Conservation (phyloP, 106 monocot genomes). For the Allium cepa region DNA sequence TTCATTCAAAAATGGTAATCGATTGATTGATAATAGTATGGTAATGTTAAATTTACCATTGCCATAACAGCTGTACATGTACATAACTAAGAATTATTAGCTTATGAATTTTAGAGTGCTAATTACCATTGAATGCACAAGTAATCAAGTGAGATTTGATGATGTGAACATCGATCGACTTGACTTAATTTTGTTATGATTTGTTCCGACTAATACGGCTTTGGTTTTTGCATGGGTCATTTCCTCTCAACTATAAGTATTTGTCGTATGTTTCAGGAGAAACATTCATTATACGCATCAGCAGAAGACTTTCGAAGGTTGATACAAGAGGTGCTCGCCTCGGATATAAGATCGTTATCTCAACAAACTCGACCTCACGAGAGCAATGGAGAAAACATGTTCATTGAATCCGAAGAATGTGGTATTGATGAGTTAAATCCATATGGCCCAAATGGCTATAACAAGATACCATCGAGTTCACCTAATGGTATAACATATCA, state of each 20-base stretch:
- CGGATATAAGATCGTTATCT: conserved; percentile 86
- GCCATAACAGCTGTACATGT: no score
- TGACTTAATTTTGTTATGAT: background rate
- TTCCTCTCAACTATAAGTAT: background rate
- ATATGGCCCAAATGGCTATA: background rate
- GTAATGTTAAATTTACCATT: no score
- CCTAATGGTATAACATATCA: conserved; percentile 39
- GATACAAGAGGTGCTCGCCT: conserved; percentile 73
- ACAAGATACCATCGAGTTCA: background rate
- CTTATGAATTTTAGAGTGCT: no score
- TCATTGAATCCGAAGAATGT: background rate
- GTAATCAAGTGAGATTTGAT: no score
- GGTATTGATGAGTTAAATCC: conserved; percentile 4
- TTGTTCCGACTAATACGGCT: background rate
- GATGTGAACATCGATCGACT: background rate
- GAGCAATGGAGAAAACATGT: background rate
- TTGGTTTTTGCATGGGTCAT: background rate
- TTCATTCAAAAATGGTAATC: no score
- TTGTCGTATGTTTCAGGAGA: conserved; percentile 35
- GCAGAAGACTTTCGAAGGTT: conserved; percentile 49
- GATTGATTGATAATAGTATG: no score
- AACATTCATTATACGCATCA: conserved; percentile 67
- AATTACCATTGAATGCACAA: no score
- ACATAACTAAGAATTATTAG: no score
- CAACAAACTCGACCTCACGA: conserved; percentile 54